A percentile compares a stretch with the other conserved stretches of the same genome.
Conservation (phyloP, 805 yeast genomes). For the Starmerella gropengiesseri region DNA sequence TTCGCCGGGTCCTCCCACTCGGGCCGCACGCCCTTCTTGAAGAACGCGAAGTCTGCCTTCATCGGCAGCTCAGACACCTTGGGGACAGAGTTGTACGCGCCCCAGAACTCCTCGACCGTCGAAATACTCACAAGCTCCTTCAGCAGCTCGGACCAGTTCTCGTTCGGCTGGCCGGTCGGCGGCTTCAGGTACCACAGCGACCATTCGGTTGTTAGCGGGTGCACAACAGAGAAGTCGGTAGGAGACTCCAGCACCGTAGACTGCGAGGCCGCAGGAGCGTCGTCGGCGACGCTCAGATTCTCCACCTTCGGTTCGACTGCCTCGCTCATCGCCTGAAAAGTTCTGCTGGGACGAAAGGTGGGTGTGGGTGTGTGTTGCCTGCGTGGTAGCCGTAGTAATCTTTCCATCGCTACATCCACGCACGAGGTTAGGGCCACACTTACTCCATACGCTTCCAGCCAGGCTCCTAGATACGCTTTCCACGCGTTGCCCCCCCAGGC, state of each 20-base stretch:
- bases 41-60: slow-evolving; percentile 88
- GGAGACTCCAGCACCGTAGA: slow-evolving; percentile 45
- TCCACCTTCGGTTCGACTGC: slow-evolving; percentile 19
- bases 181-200: slow-evolving; percentile 98
- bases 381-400: not conserved
- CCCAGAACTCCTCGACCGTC: slow-evolving; percentile 99
- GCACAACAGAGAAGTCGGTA: slow-evolving; percentile 57
- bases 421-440: too few species aligned
- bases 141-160: slow-evolving; percentile 84
- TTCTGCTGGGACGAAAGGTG: not conserved
- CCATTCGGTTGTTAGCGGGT: slow-evolving; percentile 86
- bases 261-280: slow-evolving; percentile 22
- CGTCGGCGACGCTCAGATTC: slow-evolving; percentile 27
- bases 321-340: slow-evolving; percentile 10
- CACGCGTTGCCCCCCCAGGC: too few species aligned
- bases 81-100: slow-evolving; percentile 87
- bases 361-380: too few species aligned
- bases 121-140: slow-evolving; percentile 86
- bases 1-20: slow-evolving; percentile 96
- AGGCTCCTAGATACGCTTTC: too few species aligned
- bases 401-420: not conserved
- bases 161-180: slow-evolving; percentile 48
- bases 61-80: slow-evolving; percentile 81
- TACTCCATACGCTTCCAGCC: too few species aligned
- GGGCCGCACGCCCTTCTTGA: slow-evolving; percentile 87